These are phyloP conservation scores for Talaromyces islandicus DNA, from an alignment of 2,329 filamentous ascomycete species.

Conservation along the genomic window DNA sequence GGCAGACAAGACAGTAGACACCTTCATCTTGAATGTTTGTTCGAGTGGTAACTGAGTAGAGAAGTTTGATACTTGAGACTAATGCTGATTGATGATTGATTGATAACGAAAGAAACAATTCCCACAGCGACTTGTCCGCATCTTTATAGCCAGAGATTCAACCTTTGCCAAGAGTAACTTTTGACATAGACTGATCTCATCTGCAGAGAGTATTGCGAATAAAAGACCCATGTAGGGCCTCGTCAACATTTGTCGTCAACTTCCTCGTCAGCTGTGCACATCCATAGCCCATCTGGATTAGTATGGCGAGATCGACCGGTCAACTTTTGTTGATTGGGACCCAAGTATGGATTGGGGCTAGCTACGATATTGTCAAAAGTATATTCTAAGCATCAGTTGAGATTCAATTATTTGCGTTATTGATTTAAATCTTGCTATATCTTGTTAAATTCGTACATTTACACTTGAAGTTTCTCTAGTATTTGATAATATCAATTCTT, in stretches of 20 bases:
- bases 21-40: not conserved
- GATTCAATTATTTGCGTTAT: not conserved
- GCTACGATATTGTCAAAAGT: not conserved
- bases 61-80: not conserved
- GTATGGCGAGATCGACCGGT: not conserved
- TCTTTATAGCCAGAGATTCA: not conserved
- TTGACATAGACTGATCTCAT: not conserved
- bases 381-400: not conserved
- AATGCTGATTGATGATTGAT: not conserved
- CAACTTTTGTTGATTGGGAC: not conserved
- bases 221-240: not conserved
- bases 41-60: not conserved
- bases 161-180: not conserved
- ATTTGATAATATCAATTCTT: not conserved
- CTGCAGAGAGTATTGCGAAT: not conserved
- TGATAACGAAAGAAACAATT: not conserved
- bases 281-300: not conserved
- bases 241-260: not conserved
- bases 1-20: not conserved
- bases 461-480: not conserved
- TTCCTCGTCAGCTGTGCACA: not conserved
- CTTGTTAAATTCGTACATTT: not conserved
- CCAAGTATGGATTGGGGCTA: not conserved
- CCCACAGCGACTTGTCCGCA: not conserved
- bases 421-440: not conserved